Evolutionary conservation across 192 early-diverging fungal genomes (phyloP), one percentile per base, ranked within the genome.

Genomic region (Coemansia sp.): DNA sequence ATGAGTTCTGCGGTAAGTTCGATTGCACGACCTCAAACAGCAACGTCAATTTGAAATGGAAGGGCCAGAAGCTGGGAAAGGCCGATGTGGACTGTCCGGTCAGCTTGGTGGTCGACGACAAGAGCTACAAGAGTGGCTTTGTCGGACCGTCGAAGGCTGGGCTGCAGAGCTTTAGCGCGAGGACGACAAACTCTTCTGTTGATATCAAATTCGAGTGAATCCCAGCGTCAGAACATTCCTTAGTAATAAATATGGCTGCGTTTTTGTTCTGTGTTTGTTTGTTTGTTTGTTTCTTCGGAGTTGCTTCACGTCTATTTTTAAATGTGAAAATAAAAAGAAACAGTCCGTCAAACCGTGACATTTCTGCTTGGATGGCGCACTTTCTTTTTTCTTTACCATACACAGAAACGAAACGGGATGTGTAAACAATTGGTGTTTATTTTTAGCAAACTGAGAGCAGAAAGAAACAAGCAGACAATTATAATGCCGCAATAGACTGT

Each of bases 1-100:
- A 55, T 8, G 35, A 34, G 38, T 74, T 68, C 34, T 25, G 62
- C 14, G 72, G 72, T 56, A 36, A 22, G 23, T 64, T 74, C 34
- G 66, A 74, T 32, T 46, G 38, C 45, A 60, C 46, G 19, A 74
- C 72, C 22, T 41, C 48, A 1, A 68, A 64, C 58, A 45, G 62
- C 57, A 40, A 41, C 7, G 72, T 42, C 9, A 48, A 40, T 32
- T 46, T 74, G 5, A 29, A 50, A 50, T 61, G 41, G 56, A 23
- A 56, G 54, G 55, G 55, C 32, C 4, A 20, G 25, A 25, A 54
- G 32, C 52, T 57, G 33, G 5, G 5, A 8, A 20, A n/a, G 33
- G 34, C 32, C 8, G 34, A 35, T n/a, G 34, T 11, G 1, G 9
- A 3, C n/a, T 36, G 33, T 33, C 55, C 55, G 34, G 17, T 57